A percentile compares a stretch with the other conserved stretches of the same genome.
Evolutionary conservation across 805 yeast species (phyloP).

Genomic region (Metschnikowia bowlesiae): DNA sequence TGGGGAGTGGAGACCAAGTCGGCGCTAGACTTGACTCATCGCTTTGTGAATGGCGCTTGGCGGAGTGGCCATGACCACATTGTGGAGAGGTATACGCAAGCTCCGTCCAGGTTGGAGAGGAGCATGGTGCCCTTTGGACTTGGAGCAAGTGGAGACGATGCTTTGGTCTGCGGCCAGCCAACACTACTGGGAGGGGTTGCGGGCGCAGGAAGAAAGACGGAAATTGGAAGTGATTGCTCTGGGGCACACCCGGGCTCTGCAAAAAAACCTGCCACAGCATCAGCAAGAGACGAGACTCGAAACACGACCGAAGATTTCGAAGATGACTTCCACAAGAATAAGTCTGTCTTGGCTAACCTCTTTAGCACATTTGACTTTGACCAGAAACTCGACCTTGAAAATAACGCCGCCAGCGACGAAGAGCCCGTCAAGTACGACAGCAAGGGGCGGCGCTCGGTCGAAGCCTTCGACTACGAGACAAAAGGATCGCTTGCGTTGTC

Average conservation of each 20-base stretch:
- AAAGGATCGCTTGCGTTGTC: constrained; percentile 21
- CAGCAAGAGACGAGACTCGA: background rate
- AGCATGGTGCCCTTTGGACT: background rate
- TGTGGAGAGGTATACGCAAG: constrained; percentile 49
- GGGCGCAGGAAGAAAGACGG: too few species aligned
- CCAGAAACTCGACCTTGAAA: constrained; percentile 40
- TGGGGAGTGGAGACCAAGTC: constrained; percentile 86
- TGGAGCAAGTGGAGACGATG: constrained; percentile 10
- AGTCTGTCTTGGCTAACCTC: constrained; percentile 44
- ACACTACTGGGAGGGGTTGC: too few species aligned
- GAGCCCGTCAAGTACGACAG: constrained; percentile 43
- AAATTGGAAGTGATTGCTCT: too few species aligned
- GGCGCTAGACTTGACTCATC: constrained; percentile 57
- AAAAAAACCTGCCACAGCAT: background rate
- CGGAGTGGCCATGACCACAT: constrained; percentile 74
- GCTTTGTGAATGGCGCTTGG: constrained; percentile 68
- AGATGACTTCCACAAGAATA: constrained; percentile 31
- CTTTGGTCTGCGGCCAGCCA: background rate
- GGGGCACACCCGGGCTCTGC: too few species aligned
- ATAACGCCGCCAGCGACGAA: constrained; percentile 25
- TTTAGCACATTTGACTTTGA: constrained; percentile 50
- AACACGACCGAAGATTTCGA: background rate
- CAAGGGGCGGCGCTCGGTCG: constrained; percentile 33
- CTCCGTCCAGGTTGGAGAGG: background rate
- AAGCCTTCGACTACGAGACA: constrained; percentile 32